phyloP scores from a whole-genome alignment of 2,329 filamentous ascomycete species.

The Arthrinium phaeospermum region DNA sequence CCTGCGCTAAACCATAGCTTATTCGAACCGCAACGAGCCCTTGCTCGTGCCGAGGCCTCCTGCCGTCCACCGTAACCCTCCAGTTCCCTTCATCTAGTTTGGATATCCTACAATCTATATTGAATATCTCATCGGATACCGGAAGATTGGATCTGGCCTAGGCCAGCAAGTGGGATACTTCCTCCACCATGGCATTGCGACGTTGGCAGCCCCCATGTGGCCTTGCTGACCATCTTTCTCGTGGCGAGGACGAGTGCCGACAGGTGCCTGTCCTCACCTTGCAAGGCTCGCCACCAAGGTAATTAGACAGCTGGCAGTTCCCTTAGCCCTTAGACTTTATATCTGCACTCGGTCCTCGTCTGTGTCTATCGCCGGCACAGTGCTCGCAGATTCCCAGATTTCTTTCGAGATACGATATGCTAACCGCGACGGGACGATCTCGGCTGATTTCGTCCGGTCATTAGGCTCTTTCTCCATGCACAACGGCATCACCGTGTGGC shows the following conservation, averaged over 20 bases:
- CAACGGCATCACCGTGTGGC: background rate
- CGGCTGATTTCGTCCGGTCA: background rate
- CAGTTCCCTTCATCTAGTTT: background rate
- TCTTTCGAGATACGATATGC: background rate
- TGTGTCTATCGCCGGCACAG: background rate
- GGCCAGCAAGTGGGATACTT: background rate
- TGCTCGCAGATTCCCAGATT: background rate
- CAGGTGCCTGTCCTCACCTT: background rate
- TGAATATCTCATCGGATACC: constrained; percentile 5
- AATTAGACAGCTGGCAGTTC: background rate
- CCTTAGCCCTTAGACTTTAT: background rate
- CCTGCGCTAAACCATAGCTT: constrained; percentile 16
- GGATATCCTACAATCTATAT: constrained; percentile 16
- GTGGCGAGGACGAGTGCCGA: background rate
- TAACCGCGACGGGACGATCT: background rate
- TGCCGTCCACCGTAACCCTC: background rate
- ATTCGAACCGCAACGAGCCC: constrained; percentile 10
- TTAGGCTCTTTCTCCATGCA: constrained; percentile 15
- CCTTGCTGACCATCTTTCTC: background rate
- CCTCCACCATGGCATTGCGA: background rate
- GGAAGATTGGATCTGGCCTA: constrained; percentile 6
- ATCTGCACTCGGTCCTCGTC: background rate
- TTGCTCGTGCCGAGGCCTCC: constrained; percentile 6
- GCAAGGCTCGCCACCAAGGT: background rate
- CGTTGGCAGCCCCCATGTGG: background rate